These are phyloP conservation scores for Chloris gayana DNA, from an alignment of 176 grass and related monocot genomes.

Conservation along the genomic window DNA sequence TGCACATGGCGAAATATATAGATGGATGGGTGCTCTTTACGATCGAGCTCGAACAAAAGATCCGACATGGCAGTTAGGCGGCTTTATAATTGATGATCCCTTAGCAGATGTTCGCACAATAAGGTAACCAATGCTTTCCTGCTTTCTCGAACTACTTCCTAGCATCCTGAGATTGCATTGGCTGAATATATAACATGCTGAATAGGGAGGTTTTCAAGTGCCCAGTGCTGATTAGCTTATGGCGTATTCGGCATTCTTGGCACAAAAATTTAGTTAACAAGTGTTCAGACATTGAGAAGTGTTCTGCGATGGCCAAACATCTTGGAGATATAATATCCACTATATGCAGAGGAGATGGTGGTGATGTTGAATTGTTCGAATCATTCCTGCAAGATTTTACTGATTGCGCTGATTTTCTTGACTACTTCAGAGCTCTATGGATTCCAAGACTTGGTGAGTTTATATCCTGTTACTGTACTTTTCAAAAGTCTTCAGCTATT, in stretches of 20 bases:
- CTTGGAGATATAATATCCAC: slow-evolving; percentile 66
- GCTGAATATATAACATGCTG: slow-evolving; percentile 43
- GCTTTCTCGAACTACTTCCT: slow-evolving; percentile 24
- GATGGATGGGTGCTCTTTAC: slow-evolving; percentile 93
- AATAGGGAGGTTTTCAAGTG: slow-evolving; percentile 85
- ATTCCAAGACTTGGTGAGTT: slow-evolving; percentile 80
- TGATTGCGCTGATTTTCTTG: slow-evolving; percentile 69
- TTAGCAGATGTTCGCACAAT: slow-evolving; percentile 70
- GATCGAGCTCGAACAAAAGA: slow-evolving; percentile 83
- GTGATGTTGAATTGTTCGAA: slow-evolving; percentile 59
- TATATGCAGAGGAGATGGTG: slow-evolving; percentile 66
- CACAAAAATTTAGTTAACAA: slow-evolving; percentile 76
- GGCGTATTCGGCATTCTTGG: slow-evolving; percentile 74
- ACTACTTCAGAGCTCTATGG: slow-evolving; percentile 86
- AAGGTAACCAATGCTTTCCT: slow-evolving; percentile 55
- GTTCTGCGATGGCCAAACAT: slow-evolving; percentile 52
- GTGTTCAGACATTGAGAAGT: slow-evolving; percentile 63
- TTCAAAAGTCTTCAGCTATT: background rate
- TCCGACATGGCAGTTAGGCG: slow-evolving; percentile 91
- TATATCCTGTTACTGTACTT: slow-evolving; percentile 18
- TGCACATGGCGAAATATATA: slow-evolving; percentile 68
- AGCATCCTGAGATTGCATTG: background rate
- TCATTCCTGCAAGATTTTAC: slow-evolving; percentile 71
- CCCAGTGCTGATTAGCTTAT: slow-evolving; percentile 80
- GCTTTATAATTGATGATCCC: slow-evolving; percentile 94